Base-by-base conservation (phyloP, 202 grass and related monocot species). In the Panicum virgatum region DNA sequence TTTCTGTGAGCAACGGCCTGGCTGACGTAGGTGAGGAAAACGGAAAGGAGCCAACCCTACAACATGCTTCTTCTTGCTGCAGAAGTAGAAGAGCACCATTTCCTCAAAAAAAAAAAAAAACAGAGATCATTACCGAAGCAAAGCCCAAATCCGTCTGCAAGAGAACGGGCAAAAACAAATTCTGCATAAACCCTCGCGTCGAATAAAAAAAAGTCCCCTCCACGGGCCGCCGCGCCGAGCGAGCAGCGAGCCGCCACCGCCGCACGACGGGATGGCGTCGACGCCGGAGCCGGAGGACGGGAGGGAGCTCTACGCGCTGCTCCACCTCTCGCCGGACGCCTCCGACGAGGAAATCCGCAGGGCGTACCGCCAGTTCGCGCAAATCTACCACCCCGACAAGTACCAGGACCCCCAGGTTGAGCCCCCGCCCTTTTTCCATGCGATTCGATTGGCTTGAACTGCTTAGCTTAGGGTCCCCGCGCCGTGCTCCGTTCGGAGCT, bases 321-420 rank as follows among this genome's bases (percentile, higher is more conserved):
- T 94, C 20, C 94, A 97, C 76, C 89, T 97, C 84, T 97, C 91
- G 26, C 91, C 94, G 46, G 91, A 97, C 23, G 73, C 94, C 61
- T 84, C 94, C 54, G 75, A 81, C 25, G 94, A 97, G 87, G 94
- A 97, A 84, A 84, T 97, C 87, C 94, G 94, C 86, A 76, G 81
- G 84, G 94, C 94, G 27, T 97, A 94, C 67, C 94, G 91, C 75
- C 89, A 93, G 62, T 97, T 78, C 75, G 94, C 94, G 19, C 94
- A 97, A 93, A 89, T 97, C 84, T 97, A 97, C 84, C 94, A 93
- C 73, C 91, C 94, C 40, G 94, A 97, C 87, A 97, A 97, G 82
- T 93, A 97, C 72, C 91, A 89, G 59, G 89, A 93, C 29, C 65
- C 62, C 23, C 89, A 97, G 78, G 94, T 97, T 75, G 19, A 22